These are phyloP conservation scores for Achlya hypogyna DNA, from an alignment of 352 stramenopile genomes.

Conservation along the genomic window DNA sequence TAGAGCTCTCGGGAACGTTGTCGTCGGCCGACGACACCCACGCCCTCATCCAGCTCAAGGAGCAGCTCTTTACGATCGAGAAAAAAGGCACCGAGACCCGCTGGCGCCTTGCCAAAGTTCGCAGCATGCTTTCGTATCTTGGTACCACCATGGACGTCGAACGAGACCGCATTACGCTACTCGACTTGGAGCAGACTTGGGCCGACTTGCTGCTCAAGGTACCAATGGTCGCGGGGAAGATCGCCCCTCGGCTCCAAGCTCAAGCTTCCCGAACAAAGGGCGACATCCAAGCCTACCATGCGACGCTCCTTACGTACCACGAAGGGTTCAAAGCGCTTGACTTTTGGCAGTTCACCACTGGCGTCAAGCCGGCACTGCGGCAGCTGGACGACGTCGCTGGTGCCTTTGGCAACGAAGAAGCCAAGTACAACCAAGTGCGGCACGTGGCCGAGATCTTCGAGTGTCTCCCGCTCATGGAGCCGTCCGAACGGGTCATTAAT, in stretches of 20 bases:
- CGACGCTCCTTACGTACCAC: slow-evolving; percentile 57
- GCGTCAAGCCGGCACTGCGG: slow-evolving; percentile 31
- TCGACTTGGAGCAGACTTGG: slow-evolving; percentile 47
- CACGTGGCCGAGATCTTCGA: slow-evolving; percentile 91
- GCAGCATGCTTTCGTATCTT: slow-evolving; percentile 55
- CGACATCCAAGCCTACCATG: slow-evolving; percentile 80
- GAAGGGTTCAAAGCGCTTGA: slow-evolving; percentile 35
- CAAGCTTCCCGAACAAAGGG: slow-evolving; percentile 57
- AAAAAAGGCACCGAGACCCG: slow-evolving; percentile 57
- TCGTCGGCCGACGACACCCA: slow-evolving; percentile 50
- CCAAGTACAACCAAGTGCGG: slow-evolving; percentile 42
- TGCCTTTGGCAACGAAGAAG: slow-evolving; percentile 31
- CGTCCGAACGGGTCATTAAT: slow-evolving; percentile 55
- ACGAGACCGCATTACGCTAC: slow-evolving; percentile 31
- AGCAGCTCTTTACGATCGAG: slow-evolving; percentile 70
- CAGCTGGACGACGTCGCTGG: slow-evolving; percentile 35
- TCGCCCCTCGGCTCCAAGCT: slow-evolving; percentile 47
- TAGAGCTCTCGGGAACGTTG: slow-evolving; percentile 43
- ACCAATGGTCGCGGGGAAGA: slow-evolving; percentile 47
- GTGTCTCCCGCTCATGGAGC: slow-evolving; percentile 83
- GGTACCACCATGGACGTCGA: slow-evolving; percentile 48
- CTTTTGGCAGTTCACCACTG: slow-evolving; percentile 56
- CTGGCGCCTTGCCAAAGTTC: slow-evolving; percentile 53
- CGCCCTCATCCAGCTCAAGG: slow-evolving; percentile 60
- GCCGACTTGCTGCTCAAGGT: slow-evolving; percentile 54